Base-by-base conservation (phyloP, 805 yeast genomes). In the Ogataea wickerhamii region DNA sequence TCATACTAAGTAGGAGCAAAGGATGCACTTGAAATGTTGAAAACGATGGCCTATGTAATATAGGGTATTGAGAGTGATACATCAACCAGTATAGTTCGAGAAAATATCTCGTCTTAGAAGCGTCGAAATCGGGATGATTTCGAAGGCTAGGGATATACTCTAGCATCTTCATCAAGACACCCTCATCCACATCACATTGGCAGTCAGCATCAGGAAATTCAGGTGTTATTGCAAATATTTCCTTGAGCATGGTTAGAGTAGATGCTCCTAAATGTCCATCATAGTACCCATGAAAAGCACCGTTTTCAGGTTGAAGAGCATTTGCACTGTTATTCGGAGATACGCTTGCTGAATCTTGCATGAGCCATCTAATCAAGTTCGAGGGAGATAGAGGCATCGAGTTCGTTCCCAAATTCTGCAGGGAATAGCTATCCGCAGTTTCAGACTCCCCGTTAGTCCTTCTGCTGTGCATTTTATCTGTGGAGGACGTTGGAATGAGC, bases 31-130 rank as follows among this genome's bases (percentile, higher is more conserved):
- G 59, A 23, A 63, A 59, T 0, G 84, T 74, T 32, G 68, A 64
- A 45, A 78, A 78, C 1, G 77, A 66, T 0, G 72, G 72, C 30
- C 64, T 64, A 42, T 72, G 77, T 25, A 41, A 23, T n/a, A 73
- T 61, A 8, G 76, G 76, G 43, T 66, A 67, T 48, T 76, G 81
- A 4, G 76, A 71, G 56, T 72, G 86, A 56, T 67, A 78, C 19
- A 70, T 60, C 3, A 59, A 48, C 85, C 85, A 79, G 48, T 75
- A 79, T 6, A 49, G 34, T 23, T 55, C 55, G 8, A 64, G 41
- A 32, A 54, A 58, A 19, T 45, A 34, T 23, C 51, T 51, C 13
- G 55, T 40, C 13, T 45, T 43, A 12, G 30, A 11, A 6, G 29
- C 21, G 12, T 47, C 34, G 31, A 56, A 54, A 38, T 56, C 58